Evolutionary conservation across 768 basidiomycete genomes (phyloP).

Genomic region (Naganishia vaughanmartiniae): DNA sequence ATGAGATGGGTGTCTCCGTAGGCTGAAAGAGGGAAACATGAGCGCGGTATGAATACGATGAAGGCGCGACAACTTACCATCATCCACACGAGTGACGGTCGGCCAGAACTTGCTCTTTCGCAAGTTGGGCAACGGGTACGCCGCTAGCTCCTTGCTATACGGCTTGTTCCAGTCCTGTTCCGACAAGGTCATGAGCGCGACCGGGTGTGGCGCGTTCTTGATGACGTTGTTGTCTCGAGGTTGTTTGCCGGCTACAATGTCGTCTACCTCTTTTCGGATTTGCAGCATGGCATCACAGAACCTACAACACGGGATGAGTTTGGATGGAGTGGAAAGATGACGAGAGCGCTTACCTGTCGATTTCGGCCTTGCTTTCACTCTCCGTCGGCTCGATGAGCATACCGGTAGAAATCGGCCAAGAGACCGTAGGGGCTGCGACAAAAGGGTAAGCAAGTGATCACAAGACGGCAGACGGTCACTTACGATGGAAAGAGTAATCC

Average conservation of each 20-base stretch:
- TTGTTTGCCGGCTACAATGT: slow-evolving; percentile 79
- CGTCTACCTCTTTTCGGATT: slow-evolving; percentile 86
- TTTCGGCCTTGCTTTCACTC: slow-evolving; percentile 86
- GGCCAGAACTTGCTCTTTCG: slow-evolving; percentile 96
- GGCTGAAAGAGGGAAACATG: slow-evolving; percentile 56
- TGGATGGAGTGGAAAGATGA: background rate
- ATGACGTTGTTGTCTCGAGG: slow-evolving; percentile 87
- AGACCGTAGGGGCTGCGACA: slow-evolving; percentile 88
- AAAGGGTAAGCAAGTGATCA: background rate
- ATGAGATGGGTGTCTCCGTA: slow-evolving; percentile 87
- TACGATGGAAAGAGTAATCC: slow-evolving; percentile 47
- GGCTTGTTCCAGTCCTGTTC: slow-evolving; percentile 89
- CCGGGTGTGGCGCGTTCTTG: slow-evolving; percentile 90
- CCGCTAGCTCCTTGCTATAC: slow-evolving; percentile 86
- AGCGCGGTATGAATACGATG: slow-evolving; percentile 27
- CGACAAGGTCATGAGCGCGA: slow-evolving; percentile 62
- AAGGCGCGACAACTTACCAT: slow-evolving; percentile 62
- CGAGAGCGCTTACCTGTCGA: slow-evolving; percentile 64
- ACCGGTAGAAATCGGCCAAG: slow-evolving; percentile 95
- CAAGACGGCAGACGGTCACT: background rate
- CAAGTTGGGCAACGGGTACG: slow-evolving; percentile 79
- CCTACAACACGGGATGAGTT: slow-evolving; percentile 52
- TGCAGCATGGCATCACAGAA: slow-evolving; percentile 99
- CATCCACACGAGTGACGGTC: slow-evolving; percentile 82
- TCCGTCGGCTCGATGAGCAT: slow-evolving; percentile 98